phyloP scores from a whole-genome alignment of 2,329 filamentous ascomycete species.

The Camillea tinctor region DNA sequence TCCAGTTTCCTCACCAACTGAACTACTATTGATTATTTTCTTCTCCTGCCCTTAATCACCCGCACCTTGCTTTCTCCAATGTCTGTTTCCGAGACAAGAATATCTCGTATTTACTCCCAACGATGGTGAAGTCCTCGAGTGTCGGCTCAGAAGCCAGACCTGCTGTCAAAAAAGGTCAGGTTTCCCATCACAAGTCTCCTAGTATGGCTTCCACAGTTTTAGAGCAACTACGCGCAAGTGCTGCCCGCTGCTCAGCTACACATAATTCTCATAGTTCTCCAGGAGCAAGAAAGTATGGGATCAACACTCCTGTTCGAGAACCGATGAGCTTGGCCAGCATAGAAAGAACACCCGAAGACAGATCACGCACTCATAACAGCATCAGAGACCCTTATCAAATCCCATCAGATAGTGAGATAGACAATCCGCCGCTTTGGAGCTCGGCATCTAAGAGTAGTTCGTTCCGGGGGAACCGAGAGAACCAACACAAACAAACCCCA shows the following conservation, averaged over 20 bases:
- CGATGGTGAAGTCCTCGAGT: background rate
- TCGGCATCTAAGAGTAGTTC: background rate
- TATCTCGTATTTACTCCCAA: background rate
- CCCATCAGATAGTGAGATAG: slow-evolving; percentile 21
- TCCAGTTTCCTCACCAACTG: too few relatives aligned
- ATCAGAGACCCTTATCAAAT: slow-evolving; percentile 24
- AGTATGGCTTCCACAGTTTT: background rate
- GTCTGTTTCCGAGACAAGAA: background rate
- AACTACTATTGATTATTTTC: too few relatives aligned
- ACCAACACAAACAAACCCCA: background rate
- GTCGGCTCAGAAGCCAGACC: background rate
- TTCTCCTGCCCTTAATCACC: too few relatives aligned
- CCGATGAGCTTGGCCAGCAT: background rate
- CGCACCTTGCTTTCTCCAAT: background rate
- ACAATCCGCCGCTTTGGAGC: slow-evolving; percentile 1
- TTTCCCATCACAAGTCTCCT: background rate
- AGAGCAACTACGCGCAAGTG: background rate
- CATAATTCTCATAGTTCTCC: background rate
- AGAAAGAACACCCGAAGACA: background rate
- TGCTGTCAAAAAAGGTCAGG: background rate
- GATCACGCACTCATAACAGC: background rate
- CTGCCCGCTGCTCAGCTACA: background rate
- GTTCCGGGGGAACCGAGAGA: background rate
- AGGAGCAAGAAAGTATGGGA: background rate
- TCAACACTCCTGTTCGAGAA: background rate